phyloP scores from a whole-genome alignment of 768 basidiomycete genomes.

The Mycena sanguinolenta region DNA sequence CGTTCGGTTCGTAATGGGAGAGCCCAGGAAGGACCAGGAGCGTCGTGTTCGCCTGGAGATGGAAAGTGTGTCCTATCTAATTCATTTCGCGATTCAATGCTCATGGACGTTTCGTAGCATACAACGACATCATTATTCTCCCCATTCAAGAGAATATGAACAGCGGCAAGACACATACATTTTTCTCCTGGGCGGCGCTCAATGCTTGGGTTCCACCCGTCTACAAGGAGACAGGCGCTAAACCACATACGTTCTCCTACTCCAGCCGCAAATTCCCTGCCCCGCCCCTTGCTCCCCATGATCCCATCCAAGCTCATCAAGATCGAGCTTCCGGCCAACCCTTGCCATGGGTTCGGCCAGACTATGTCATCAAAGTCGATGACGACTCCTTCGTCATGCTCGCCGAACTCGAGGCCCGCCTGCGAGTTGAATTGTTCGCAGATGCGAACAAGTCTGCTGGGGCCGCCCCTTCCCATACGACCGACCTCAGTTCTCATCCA shows the following conservation, averaged over 20 bases:
- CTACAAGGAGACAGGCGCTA: constrained; percentile 61
- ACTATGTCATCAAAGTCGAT: constrained; percentile 94
- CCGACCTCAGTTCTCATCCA: constrained; percentile 4
- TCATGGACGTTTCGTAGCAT: constrained; percentile 59
- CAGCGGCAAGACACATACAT: constrained; percentile 90
- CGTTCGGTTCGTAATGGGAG: constrained; percentile 91
- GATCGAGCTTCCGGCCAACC: constrained; percentile 58
- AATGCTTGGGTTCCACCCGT: constrained; percentile 93
- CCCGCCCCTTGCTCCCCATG: constrained; percentile 78
- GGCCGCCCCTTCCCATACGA: constrained; percentile 27
- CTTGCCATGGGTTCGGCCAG: constrained; percentile 84
- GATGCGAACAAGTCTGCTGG: constrained; percentile 45
- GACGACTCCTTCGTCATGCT: constrained; percentile 97
- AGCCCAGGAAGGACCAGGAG: constrained; percentile 85
- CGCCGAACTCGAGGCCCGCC: constrained; percentile 91
- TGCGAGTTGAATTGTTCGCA: constrained; percentile 80
- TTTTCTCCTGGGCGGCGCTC: constrained; percentile 92
- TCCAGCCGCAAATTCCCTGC: constrained; percentile 68
- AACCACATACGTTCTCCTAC: constrained; percentile 73
- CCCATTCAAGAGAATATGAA: constrained; percentile 97
- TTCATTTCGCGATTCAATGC: constrained; percentile 24
- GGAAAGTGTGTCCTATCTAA: constrained; percentile 74
- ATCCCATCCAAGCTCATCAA: constrained; percentile 70
- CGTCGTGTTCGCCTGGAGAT: constrained; percentile 87
- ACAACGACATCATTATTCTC: constrained; percentile 88